Base-by-base conservation (phyloP, 2,329 filamentous ascomycete genomes). In the Aureobasidium melanogenum region DNA sequence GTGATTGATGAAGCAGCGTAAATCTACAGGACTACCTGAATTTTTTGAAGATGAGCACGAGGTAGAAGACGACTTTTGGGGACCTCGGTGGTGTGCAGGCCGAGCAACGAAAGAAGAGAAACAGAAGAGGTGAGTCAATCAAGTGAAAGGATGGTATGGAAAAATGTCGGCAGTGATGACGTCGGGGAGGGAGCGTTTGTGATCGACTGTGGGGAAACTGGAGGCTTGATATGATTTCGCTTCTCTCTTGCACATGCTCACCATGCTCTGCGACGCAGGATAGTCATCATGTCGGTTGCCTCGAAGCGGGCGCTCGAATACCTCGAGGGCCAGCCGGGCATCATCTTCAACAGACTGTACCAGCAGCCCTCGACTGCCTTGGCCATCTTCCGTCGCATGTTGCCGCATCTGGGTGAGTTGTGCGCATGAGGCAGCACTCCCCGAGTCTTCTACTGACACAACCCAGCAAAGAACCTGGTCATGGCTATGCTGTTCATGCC, bases 301-400 rank as follows among this genome's bases (percentile, higher is more conserved):
- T 82, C 82, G 57, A 79, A 80, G 65, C 82, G 84, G 66, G 82
- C 83, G 60, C 89, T 93, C 72, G 92, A 97, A 72, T 97, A 96
- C 76, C 87, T 97, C 73, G 92, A 97, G 82, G 86, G 87, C 73
- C 87, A 96, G 70, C 89, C 89, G 54, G 91, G 92, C 65, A 91
- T 89, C 44, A 95, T 91, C 38, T 96, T 97, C 75, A 85, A 86
- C 72, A 88, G 90, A 74, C 83, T 99, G 48, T 99, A 99, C 80
- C 88, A 92, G 77, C 92, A 97, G 79, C 94, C 94, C 32, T 96
- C 93, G 44, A 96, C 94, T 1, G 89, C 92, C 39, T 85, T 99
- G 66, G 94, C 94, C 67, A 92, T 99, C 70, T 97, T 97, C 74
- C 86, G 94, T 67, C 92, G 94, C 77, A 97, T 99, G 91, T 83